Percentiles rank a stretch among this genome's conserved stretches.
phyloP scores from a whole-genome alignment of 2,329 filamentous ascomycete genomes.

The Fusarium illudens region DNA sequence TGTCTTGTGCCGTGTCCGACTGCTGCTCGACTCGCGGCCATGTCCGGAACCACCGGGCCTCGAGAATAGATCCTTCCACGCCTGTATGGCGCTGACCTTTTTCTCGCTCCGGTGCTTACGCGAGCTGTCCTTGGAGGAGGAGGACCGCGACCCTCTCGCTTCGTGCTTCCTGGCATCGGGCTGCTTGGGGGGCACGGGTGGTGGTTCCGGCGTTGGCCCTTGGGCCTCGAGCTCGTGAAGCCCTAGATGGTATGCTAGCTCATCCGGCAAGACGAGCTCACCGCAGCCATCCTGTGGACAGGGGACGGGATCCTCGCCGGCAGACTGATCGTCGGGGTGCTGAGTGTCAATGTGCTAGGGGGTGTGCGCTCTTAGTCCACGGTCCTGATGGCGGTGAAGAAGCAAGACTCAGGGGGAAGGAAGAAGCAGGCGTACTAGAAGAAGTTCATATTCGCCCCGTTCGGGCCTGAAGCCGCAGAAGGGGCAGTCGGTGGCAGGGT shows the following conservation, averaged over 20 bases:
- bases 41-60: conserved; percentile 6
- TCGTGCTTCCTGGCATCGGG: background rate
- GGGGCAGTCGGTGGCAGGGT: conserved; percentile 40
- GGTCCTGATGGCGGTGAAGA: background rate
- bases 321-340: conserved; percentile 36
- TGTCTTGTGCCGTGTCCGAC: conserved; percentile 35
- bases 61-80: conserved; percentile 37
- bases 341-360: conserved; percentile 43
- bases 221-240: conserved; percentile 40
- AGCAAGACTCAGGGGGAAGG: background rate
- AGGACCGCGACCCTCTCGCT: background rate
- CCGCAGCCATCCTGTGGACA: conserved; percentile 60
- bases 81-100: conserved; percentile 28
- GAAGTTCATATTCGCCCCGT: conserved; percentile 46
- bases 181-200: conserved; percentile 14
- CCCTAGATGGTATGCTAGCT: conserved; percentile 38
- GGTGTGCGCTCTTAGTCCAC: conserved; percentile 21
- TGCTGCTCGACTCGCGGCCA: conserved; percentile 22
- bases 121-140: conserved; percentile 16
- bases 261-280: conserved; percentile 54
- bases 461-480: conserved; percentile 48
- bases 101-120: conserved; percentile 26
- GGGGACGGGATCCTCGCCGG: conserved; percentile 12
- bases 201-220: conserved; percentile 25
- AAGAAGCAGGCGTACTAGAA: conserved; percentile 44